Conservation (phyloP, 768 basidiomycete species). For the Phylloporus scabripes region DNA sequence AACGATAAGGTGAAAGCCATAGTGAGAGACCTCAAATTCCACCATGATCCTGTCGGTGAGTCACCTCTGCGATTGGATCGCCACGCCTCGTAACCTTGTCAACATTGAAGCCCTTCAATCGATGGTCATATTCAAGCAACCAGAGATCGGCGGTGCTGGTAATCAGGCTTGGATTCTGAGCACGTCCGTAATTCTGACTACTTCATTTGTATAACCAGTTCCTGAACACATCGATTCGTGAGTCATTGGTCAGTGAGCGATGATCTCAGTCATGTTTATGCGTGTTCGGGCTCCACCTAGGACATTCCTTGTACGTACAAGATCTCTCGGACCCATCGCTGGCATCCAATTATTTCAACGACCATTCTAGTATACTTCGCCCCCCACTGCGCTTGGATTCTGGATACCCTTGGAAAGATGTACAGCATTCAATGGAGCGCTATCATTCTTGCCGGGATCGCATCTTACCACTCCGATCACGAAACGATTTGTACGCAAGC, state of each 20-base stretch:
- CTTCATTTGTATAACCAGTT: conserved; percentile 41
- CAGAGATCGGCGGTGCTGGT: conserved; percentile 91
- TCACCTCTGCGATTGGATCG: background rate
- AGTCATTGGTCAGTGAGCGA: conserved; percentile 26
- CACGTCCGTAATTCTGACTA: background rate
- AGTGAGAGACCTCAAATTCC: conserved; percentile 75
- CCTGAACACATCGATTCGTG: conserved; percentile 92
- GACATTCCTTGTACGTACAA: conserved; percentile 60
- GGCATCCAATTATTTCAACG: conserved; percentile 2
- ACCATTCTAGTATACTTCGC: conserved; percentile 73
- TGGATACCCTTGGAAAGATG: conserved; percentile 96
- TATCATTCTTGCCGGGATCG: conserved; percentile 87
- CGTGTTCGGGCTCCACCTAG: conserved; percentile 30
- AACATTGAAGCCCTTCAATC: conserved; percentile 66
- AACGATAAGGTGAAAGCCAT: conserved; percentile 65
- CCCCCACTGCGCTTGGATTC: conserved; percentile 88
- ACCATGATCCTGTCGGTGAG: conserved; percentile 79
- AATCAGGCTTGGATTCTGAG: conserved; percentile 9
- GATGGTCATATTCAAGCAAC: conserved; percentile 96
- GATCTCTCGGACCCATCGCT: background rate
- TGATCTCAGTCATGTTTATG: background rate
- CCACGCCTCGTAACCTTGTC: background rate
- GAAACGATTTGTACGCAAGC: conserved; percentile 80
- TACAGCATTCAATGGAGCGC: conserved; percentile 74
- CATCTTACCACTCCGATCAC: conserved; percentile 70